Evolutionary conservation across 352 stramenopile species (phyloP), one percentile per base, ranked within the genome.

Genomic region (Pythium aquatile): DNA sequence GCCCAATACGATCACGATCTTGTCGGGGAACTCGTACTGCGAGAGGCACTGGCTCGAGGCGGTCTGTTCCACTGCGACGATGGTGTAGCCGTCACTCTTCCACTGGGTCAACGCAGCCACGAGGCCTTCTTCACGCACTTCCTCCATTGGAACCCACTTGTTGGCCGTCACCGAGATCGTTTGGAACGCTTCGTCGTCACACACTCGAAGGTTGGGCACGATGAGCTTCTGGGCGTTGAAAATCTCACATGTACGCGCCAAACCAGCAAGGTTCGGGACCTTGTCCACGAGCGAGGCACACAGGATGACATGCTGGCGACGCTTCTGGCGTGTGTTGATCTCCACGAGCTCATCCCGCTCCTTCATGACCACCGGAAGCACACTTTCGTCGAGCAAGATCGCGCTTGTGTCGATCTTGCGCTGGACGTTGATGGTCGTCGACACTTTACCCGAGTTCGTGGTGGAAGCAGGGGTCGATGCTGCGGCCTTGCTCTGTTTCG

Each of bases 11-110:
- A 99, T 79, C 53, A 98, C 89, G 49, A 90, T 92, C 70, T 96
- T 96, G 30, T 87, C 73, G 0, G 91, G 95, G 61, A 98, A 97
- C 33, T 72, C 55, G 59, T 90, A 94, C 29, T 81, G 75, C 2
- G 79, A 80, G 3, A 98, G 75, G 54, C 86, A 96, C 47, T 90
- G 75, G 67, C 91, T 98, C 20, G 87, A 94, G 29, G 87, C 85
- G n/a, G 95, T 98, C 72, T 99, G 96, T 65, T 99, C 96, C 1
- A 99, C 72, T 4, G 88, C 96, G 26, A 99, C 86, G 64, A 99
- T 96, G 24, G 79, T 88, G 67, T 94, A 99, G 1, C 94, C 94
- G 20, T 97, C 70, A 14, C 66, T 58, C 68, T 97, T 97, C 74
- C 88, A 93, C 10, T 76, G 65, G n/a, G 70, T 54, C 7, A 91